Base-by-base conservation (phyloP, 2,329 filamentous ascomycete genomes). In the Onygenales sp. region DNA sequence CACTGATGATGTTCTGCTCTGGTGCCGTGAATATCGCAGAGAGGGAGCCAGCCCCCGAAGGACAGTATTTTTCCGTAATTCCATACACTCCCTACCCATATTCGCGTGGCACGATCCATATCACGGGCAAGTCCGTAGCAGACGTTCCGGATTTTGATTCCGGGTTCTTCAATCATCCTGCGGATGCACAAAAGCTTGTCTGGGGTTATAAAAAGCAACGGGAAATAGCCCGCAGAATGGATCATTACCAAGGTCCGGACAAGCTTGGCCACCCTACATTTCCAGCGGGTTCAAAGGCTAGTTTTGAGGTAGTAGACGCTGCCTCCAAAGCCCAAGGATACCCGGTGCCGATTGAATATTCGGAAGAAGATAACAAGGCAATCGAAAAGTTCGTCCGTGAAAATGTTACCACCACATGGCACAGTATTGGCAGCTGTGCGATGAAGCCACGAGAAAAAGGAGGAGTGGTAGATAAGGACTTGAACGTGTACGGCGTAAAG, bases 161-260 rank as follows among this genome's bases (percentile, higher is more conserved):
- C 0, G 82, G 81, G 7, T 83, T 76, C 64, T 73, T 86, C 35
- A 74, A 67, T 4, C 77, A 84, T 51, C 59, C 68, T 10, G 67
- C 82, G 57, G 75, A 79, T 1, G 65, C 81, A n/a, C 82, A 85
- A 61, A 80, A 76, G 60, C 76, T 80, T 10, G 59, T 82, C 9
- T 85, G 82, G 81, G 75, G 71, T 0, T 86, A 86, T 70, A 86
- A 86, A 66, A 79, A 78, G 60, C 73, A 75, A n/a, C 79, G 84
- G 2, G 82, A 84, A 64, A 76, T 85, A 51, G 69, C 75, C 21
- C 77, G 82, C 2, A 77, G 81, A 11, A 78, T 80, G 61, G 65
- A 73, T 2, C 70, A 74, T 54, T 83, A 77, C 66, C 66, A 66
- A 8, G 72, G 73, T 32, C 69, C 73, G 55, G 53, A 75, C n/a